Evolutionary conservation across 2,329 filamentous ascomycete species (phyloP), one percentile per base, ranked within the genome.

Genomic region (Didymosphaeria variabile): DNA sequence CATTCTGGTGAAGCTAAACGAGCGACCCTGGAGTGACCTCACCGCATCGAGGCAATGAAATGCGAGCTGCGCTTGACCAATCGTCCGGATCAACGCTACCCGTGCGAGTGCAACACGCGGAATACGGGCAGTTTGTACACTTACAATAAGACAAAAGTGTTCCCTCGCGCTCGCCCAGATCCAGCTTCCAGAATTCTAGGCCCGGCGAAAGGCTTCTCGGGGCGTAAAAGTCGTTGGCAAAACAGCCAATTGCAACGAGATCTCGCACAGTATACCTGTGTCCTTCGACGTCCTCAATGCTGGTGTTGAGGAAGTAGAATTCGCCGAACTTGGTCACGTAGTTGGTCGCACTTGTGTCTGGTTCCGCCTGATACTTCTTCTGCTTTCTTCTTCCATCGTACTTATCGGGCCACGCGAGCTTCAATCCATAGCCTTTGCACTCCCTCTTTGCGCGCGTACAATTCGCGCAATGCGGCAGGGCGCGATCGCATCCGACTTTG

Each of bases 401-500:
- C 57, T 79, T 79, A 62, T 83, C 82, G 9, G 82, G 81, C 82
- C 82, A 84, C 6, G 79, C 75, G 5, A 84, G 78, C 44, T 81
- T 81, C 42, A 83, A 69, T 5, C 77, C 80, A 63, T 84, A 84
- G 45, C 82, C 81, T 57, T 79, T 60, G 65, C 82, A 84, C 60
- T 72, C 58, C 61, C 82, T 76, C 19, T 77, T 76, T 2, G 81
- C 79, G 23, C 79, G 75, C 15, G 72, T 70, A 63, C 82, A 84
- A 66, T 83, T 83, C 50, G 77, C 72, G 71, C 82, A 84, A 23
- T 68, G 64, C 3, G 82, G 82, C 26, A 79, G 71, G 15, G 72
- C 70, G 55, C 79, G 78, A 68, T 84, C 82, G 62, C 82, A 84
- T 47, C 81, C 81, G 60, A 84, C 80, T 67, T 84, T 84, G 58